Evolutionary conservation across 2,329 filamentous ascomycete genomes (phyloP).

Genomic region (Chalara sp.): DNA sequence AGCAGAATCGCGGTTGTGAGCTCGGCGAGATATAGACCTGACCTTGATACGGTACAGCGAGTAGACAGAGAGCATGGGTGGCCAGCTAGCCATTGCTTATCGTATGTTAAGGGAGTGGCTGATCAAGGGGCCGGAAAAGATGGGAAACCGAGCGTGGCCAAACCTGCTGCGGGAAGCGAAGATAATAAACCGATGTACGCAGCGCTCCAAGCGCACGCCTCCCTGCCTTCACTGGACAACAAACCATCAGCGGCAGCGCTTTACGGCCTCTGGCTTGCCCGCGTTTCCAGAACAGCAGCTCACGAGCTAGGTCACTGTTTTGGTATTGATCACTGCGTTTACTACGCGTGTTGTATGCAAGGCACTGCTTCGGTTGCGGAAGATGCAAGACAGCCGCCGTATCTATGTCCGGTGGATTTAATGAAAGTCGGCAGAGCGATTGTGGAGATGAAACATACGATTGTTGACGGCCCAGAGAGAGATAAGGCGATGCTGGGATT

Average conservation of each 20-base stretch:
- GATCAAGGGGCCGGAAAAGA: not conserved
- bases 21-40: conserved; percentile 53
- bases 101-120: conserved; percentile 38
- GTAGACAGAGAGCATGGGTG: conserved; percentile 44
- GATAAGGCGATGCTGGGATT: conserved; percentile 34
- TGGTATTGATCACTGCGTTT: conserved; percentile 47
- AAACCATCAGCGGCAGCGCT: conserved; percentile 22
- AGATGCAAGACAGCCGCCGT: conserved; percentile 56
- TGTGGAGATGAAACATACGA: conserved; percentile 15
- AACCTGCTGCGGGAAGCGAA: not conserved
- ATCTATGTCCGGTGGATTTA: conserved; percentile 53
- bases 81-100: conserved; percentile 55
- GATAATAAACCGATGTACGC: conserved; percentile 24
- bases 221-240: conserved; percentile 5
- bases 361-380: conserved; percentile 48
- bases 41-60: conserved; percentile 32
- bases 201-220: conserved; percentile 26
- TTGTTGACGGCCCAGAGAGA: conserved; percentile 22
- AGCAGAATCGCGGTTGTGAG: conserved; percentile 57
- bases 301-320: too few species aligned
- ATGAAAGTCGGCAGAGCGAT: conserved; percentile 40
- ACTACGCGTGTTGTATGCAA: conserved; percentile 60
- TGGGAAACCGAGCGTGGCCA: not conserved
- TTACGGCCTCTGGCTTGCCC: not conserved
- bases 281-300: too few species aligned